A percentile compares a stretch with the other conserved stretches of the same genome.
These are phyloP conservation scores for Tulasnella sp. DNA, from an alignment of 768 basidiomycete species.

Conservation along the genomic window DNA sequence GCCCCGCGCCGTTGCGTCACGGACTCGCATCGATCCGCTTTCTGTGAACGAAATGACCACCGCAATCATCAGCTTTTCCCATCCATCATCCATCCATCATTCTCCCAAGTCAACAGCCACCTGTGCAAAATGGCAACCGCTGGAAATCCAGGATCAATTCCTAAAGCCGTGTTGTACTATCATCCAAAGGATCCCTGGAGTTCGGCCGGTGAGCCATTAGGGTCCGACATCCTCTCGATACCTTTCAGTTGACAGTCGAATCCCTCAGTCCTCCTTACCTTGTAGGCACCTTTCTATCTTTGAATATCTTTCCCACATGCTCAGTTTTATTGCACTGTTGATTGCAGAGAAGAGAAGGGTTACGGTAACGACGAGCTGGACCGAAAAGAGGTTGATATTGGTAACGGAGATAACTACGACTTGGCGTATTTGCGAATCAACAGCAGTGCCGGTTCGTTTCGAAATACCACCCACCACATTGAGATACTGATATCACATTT, in stretches of 20 bases:
- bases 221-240: background rate
- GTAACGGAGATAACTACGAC: constrained; percentile 73
- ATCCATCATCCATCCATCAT: background rate
- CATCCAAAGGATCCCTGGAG: constrained; percentile 21
- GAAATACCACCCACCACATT: background rate
- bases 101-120: background rate
- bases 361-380: constrained; percentile 75
- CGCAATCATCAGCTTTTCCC: background rate
- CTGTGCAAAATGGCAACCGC: background rate
- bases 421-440: constrained; percentile 75
- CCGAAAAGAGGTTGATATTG: constrained; percentile 59
- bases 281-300: background rate
- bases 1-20: background rate
- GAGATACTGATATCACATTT: background rate
- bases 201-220: constrained; percentile 15
- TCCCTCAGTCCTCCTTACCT: background rate
- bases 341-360: constrained; percentile 65
- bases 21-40: background rate
- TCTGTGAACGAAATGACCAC: background rate
- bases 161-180: constrained; percentile 20
- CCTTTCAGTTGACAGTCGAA: background rate
- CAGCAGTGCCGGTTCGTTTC: constrained; percentile 54
- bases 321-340: background rate
- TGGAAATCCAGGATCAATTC: constrained; percentile 1
- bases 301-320: background rate